Evolutionary conservation across 495 filamentous ascomycete genomes (phyloP).

Genomic region (Xylaria telfairii): DNA sequence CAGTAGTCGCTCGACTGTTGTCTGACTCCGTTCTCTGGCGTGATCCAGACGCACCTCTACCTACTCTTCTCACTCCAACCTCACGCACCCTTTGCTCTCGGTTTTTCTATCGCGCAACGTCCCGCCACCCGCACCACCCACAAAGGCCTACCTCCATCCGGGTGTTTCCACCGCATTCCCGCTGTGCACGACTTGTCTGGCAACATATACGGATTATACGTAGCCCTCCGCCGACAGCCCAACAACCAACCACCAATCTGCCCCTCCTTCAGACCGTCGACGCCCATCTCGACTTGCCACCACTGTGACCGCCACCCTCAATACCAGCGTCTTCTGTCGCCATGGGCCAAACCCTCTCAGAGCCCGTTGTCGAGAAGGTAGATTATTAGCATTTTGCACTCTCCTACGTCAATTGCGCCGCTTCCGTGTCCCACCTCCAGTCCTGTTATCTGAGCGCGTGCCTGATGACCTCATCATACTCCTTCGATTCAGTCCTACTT

Average conservation of each 20-base stretch:
- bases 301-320: constrained; percentile 1
- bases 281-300: constrained; percentile 17
- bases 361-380: constrained; percentile 99
- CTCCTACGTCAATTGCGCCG: constrained; percentile 30
- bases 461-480: constrained; percentile 31
- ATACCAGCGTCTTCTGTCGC: constrained; percentile 29
- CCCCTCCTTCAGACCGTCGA: constrained; percentile 24
- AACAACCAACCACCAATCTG: constrained; percentile 6
- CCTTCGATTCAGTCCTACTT: constrained; percentile 27
- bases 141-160: neutral
- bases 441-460: constrained; percentile 31
- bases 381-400: constrained; percentile 35
- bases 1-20: constrained; percentile 25
- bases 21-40: constrained; percentile 16
- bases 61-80: constrained; percentile 6
- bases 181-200: constrained; percentile 1
- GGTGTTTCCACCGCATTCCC: neutral
- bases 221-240: neutral
- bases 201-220: too few species aligned
- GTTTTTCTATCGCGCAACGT: constrained; percentile 14
- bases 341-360: constrained; percentile 99
- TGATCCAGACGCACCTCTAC: neutral
- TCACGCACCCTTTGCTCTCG: neutral
- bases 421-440: constrained; percentile 19
- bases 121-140: neutral